Evolutionary conservation across 2,329 filamentous ascomycete genomes (phyloP).

Genomic region (Clarireedia homoeocarpa): DNA sequence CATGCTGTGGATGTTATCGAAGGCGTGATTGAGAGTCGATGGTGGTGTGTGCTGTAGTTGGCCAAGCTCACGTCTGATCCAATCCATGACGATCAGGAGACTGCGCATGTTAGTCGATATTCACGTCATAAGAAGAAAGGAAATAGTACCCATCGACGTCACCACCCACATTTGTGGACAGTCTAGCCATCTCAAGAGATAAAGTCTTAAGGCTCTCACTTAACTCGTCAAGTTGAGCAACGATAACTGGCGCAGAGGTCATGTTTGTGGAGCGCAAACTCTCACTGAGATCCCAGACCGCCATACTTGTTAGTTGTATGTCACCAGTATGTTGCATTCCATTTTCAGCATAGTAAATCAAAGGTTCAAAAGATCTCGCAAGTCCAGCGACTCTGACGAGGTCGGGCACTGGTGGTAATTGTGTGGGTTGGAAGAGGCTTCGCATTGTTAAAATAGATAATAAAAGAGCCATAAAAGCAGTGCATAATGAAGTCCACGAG

Average conservation of each 20-base stretch:
- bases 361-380: constrained; percentile 84
- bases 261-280: constrained; percentile 84
- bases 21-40: constrained; percentile 59
- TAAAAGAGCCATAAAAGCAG: constrained; percentile 53
- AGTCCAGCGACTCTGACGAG: constrained; percentile 85
- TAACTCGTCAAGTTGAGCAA: constrained; percentile 74
- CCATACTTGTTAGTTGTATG: constrained; percentile 82
- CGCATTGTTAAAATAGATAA: constrained; percentile 58
- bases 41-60: constrained; percentile 56
- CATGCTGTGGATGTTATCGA: constrained; percentile 76
- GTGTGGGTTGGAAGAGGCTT: constrained; percentile 60
- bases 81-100: constrained; percentile 93
- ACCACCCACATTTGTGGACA: constrained; percentile 88
- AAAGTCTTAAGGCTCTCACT: constrained; percentile 80
- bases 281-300: constrained; percentile 91
- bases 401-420: constrained; percentile 63
- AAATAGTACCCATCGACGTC: constrained; percentile 70
- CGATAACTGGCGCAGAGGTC: constrained; percentile 81
- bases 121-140: constrained; percentile 1
- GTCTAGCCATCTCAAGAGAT: constrained; percentile 77
- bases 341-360: constrained; percentile 91
- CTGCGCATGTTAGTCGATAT: constrained; percentile 34
- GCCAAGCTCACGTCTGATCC: constrained; percentile 79
- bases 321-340: constrained; percentile 80
- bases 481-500: constrained; percentile 60